Base-by-base conservation (phyloP, 768 basidiomycete species). In the Lactarius evosmus region DNA sequence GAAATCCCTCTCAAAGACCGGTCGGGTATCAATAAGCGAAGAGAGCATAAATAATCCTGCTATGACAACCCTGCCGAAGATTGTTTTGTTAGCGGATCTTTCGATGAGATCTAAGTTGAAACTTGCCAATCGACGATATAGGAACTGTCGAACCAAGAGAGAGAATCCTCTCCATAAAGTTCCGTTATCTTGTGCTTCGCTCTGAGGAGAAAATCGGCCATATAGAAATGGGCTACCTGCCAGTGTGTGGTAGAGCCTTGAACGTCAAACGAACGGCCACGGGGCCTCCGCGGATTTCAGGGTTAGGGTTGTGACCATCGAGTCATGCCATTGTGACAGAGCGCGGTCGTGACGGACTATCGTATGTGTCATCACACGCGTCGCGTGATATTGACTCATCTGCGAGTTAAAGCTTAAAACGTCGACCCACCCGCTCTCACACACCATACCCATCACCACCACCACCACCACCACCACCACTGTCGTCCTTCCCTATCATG, bases 91-190 rank as follows among this genome's bases (percentile, higher is more conserved):
- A 56, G 12, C 25, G 22, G 41, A 50, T 41, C 52, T 55, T 36
- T 33, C 25, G n/a, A 25, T 9, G 25, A 30, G 11, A 27, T 46
- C 11, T n/a, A 27, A 29, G 8, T 50, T 8, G 34, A 27, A 7
- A 51, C 70, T 68, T 69, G 82, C 85, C 86, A 88, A 70, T 88
- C 86, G 6, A 79, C 58, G 12, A 79, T 27, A 69, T 86, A 86
- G 12, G 80, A 77, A 46, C 69, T 59, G 55, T 77, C 72, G 16
- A 71, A 67, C 74, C 76, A 78, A 7, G 58, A 34, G 12, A 75
- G 62, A 8, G 69, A 66, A 51, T 68, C 68, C 22, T 69, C 54
- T 14, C 68, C 69, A 62, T 71, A 74, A 33, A 64, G 56, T 0
- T 67, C 52, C 17, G 32, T 46, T 16, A 67, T 60, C 34, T 63